Evolutionary conservation across 2,329 filamentous ascomycete genomes (phyloP), one percentile per base, ranked within the genome.

Genomic region (Aspergillus japonicus): DNA sequence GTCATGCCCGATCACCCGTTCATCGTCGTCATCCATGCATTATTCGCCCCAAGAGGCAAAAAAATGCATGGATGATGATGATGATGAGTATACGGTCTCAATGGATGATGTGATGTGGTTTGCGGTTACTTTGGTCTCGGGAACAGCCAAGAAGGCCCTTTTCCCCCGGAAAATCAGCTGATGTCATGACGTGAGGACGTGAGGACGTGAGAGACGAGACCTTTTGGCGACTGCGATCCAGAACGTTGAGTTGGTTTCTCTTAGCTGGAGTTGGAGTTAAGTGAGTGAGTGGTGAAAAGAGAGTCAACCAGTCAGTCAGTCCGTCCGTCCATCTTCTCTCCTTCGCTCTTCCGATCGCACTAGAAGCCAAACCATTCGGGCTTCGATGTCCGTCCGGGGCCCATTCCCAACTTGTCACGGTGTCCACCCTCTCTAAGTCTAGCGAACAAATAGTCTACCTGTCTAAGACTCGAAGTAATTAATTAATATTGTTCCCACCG

Each of bases 301-400:
- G 39, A 42, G 39, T 42, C 33, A 16, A 4, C n/a, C 39, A 12
- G 33, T 12, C 39, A 12, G 33, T 12, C 33, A 35, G 11, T 35
- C 33, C 5, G 39, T 42, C 39, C 8, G 39, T 42, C 33, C 11
- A 16, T 42, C n/a, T 14, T 33, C 16, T 33, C 16, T 26, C 26
- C 26, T 26, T 21, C n/a, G 16, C 31, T n/a, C 50, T 52, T 19
- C 31, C 21, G 50, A 52, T 48, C 24, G 19, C 52, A 47, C 52
- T 47, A 54, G 52, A 48, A 26, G 52, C 39, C 39, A 39, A 24
- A 7, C 52, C 52, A 39, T 33, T 54, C 31, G 23, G 52, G 51
- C 24, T 54, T 47, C 21, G 39, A 54, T 11, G 14, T 16, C 53
- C 44, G 26, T 47, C 42, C 31, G 52, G 52, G 39, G 12, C 39